Conservation (phyloP, 768 basidiomycete species). For the Mycena pura region DNA sequence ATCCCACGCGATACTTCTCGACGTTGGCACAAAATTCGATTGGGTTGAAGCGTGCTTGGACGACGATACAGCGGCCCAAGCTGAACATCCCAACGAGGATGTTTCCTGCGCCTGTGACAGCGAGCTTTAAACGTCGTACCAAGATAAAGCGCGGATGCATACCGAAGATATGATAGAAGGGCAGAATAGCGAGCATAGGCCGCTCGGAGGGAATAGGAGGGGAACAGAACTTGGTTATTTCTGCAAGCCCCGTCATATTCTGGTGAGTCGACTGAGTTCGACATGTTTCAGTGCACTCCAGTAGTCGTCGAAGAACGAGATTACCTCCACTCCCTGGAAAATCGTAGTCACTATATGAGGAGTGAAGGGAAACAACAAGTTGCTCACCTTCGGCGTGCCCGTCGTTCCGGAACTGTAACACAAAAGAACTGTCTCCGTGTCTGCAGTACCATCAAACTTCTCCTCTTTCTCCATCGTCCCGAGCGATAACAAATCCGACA, state of each 20-base stretch:
- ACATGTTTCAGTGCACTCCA: background rate
- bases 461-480: slow-evolving; percentile 60
- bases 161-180: slow-evolving; percentile 59
- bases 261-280: slow-evolving; percentile 62
- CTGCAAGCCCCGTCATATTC: slow-evolving; percentile 62
- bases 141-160: slow-evolving; percentile 22
- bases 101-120: slow-evolving; percentile 57
- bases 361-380: background rate
- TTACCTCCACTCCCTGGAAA: slow-evolving; percentile 48
- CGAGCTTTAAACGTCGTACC: background rate
- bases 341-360: background rate
- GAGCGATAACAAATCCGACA: slow-evolving; percentile 57
- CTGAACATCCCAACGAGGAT: slow-evolving; percentile 64
- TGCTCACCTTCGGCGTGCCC: slow-evolving; percentile 42
- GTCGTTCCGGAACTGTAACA: slow-evolving; percentile 74
- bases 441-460: slow-evolving; percentile 56
- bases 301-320: background rate
- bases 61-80: slow-evolving; percentile 55
- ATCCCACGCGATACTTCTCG: slow-evolving; percentile 65
- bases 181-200: slow-evolving; percentile 66
- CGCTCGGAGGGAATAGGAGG: slow-evolving; percentile 49
- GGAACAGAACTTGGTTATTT: slow-evolving; percentile 55
- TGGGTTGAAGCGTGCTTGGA: slow-evolving; percentile 77
- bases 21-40: slow-evolving; percentile 68
- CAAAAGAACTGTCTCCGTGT: slow-evolving; percentile 66